These are phyloP conservation scores for Kockovaella imperatae DNA, from an alignment of 768 basidiomycete genomes.

Conservation along the genomic window DNA sequence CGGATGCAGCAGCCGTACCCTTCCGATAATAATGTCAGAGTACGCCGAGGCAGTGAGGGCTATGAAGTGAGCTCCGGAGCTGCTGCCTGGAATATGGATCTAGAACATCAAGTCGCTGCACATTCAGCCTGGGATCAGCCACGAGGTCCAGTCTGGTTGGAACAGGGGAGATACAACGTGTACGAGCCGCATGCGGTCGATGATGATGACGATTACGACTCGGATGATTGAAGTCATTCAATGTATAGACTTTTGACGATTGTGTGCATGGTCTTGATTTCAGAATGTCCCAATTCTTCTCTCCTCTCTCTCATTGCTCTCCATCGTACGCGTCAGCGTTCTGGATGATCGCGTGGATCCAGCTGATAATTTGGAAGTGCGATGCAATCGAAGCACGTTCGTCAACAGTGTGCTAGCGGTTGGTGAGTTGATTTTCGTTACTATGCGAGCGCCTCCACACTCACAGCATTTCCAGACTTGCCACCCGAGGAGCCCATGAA, in stretches of 20 bases:
- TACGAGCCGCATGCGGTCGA: slow-evolving; percentile 13
- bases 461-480: slow-evolving; percentile 12
- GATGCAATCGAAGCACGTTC: slow-evolving; percentile 36
- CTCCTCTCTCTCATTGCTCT: slow-evolving; percentile 15
- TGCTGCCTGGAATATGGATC: neutral
- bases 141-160: slow-evolving; percentile 15
- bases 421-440: neutral
- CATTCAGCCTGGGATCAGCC: neutral
- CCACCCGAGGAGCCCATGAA: slow-evolving; percentile 33
- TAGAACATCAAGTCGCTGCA: neutral
- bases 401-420: slow-evolving; percentile 38
- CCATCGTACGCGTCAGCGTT: slow-evolving; percentile 37
- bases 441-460: no score
- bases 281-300: neutral
- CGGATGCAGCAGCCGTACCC: slow-evolving; percentile 2
- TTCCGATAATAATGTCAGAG: slow-evolving; percentile 5
- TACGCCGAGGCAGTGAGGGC: slow-evolving; percentile 43
- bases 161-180: slow-evolving; percentile 22
- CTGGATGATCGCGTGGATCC: slow-evolving; percentile 43
- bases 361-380: slow-evolving; percentile 31
- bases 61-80: slow-evolving; percentile 29
- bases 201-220: slow-evolving; percentile 3
- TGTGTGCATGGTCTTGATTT: neutral
- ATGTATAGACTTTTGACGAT: no score
- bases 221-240: no score